Base-by-base conservation (phyloP, 352 stramenopile genomes). In the Phytophthora hibernalis region DNA sequence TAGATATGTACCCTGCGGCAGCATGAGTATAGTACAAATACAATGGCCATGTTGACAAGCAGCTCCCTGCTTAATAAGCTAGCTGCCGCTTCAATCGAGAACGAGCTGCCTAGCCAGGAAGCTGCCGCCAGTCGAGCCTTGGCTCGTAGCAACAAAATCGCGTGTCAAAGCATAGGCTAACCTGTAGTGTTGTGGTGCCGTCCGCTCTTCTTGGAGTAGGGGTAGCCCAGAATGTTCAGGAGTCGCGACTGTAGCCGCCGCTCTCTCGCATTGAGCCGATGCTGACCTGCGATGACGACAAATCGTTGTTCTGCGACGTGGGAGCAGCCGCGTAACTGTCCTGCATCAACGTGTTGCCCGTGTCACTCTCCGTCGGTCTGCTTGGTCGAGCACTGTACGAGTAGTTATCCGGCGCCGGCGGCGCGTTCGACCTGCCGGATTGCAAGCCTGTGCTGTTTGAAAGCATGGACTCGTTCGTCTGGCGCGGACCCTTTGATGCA, bases 211-310 rank as follows among this genome's bases (percentile, higher is more conserved):
- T 90, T 91, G 40, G 82, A 83, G 68, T 92, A 90, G 48, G 85
- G 85, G 68, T 95, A 95, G 60, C 81, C 85, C 60, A 95, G 81
- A 68, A 95, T 85, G 71, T 74, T 92, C 59, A 92, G 69, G 86
- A 93, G 26, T 92, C 84, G 42, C 80, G 77, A 59, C 82, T 91
- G 71, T 93, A 93, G 45, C 87, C 83, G 15, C 70, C 69, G 57
- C 68, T 84, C 50, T 86, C 76, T 26, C 77, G 77, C 73, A 82
- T 68, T 35, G 81, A 87, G 8, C 68, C 67, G 1, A 72, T 43
- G 61, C 62, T 78, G 35, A 26, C 60, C 52, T 73, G 72, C 35
- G 69, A 82, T 9, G 57, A 22, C 50, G 68, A 66, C 51, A 67
- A 50, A 59, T 77, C 64, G 22, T 45, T 43, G 49, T 57, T 64